phyloP scores from a whole-genome alignment of 1,284 basidiomycete species.

The Ganoderma resinaceum region DNA sequence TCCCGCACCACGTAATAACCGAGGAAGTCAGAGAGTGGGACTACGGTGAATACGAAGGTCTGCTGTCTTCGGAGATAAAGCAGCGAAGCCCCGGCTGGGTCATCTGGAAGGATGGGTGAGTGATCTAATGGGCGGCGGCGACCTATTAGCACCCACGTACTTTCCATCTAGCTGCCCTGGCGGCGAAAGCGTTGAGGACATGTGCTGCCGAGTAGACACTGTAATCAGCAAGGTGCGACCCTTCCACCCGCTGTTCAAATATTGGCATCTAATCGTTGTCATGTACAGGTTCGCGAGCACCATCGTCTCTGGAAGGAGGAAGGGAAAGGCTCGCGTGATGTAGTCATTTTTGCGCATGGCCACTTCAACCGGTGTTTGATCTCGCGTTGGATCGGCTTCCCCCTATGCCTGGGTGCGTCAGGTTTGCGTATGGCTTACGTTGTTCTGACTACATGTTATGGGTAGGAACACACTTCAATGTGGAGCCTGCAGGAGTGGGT shows the following conservation, averaged over 20 bases:
- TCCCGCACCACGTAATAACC: slow-evolving; percentile 63
- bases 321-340: slow-evolving; percentile 69
- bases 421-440: background rate
- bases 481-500: slow-evolving; percentile 81
- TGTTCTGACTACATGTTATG: slow-evolving; percentile 7
- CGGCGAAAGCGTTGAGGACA: slow-evolving; percentile 84
- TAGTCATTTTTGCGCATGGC: slow-evolving; percentile 80
- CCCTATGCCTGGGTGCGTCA: slow-evolving; percentile 65
- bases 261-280: background rate
- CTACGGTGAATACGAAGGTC: slow-evolving; percentile 91
- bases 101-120: slow-evolving; percentile 86
- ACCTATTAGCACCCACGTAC: background rate
- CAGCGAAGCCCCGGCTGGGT: slow-evolving; percentile 71
- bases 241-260: background rate
- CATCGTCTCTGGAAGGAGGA: slow-evolving; percentile 78
- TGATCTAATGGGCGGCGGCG: slow-evolving; percentile 13
- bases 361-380: slow-evolving; percentile 90
- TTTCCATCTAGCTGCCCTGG: slow-evolving; percentile 73
- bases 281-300: slow-evolving; percentile 70
- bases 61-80: slow-evolving; percentile 77
- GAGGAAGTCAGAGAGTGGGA: slow-evolving; percentile 87
- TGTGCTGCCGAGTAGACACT: slow-evolving; percentile 79
- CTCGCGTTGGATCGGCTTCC: slow-evolving; percentile 79
- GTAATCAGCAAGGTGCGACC: slow-evolving; percentile 70
- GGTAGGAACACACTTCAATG: slow-evolving; percentile 78